These are phyloP conservation scores for Coemansia sp. DNA, from an alignment of 192 early-diverging fungal species.

Conservation along the genomic window DNA sequence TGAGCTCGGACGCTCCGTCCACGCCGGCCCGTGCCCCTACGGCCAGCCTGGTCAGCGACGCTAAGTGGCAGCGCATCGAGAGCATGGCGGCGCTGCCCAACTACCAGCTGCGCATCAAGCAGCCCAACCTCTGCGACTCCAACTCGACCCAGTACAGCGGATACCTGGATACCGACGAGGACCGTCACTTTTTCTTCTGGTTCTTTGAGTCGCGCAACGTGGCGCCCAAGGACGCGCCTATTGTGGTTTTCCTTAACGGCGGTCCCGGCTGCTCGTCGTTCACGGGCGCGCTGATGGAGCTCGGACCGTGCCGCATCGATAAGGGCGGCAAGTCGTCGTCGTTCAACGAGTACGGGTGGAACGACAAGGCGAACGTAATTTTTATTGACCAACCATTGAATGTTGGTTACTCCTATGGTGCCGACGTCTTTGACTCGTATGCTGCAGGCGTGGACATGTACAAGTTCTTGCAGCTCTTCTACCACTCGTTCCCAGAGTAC, in stretches of 20 bases:
- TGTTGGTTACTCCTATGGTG: slow-evolving; percentile 88
- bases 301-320: slow-evolving; percentile 84
- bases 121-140: slow-evolving; percentile 80
- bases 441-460: slow-evolving; percentile 86
- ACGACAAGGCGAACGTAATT: slow-evolving; percentile 82
- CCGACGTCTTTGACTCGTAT: slow-evolving; percentile 65
- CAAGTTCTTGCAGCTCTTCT: slow-evolving; percentile 91
- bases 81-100: slow-evolving; percentile 57
- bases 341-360: slow-evolving; percentile 82
- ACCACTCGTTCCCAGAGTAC: slow-evolving; percentile 83
- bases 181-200: slow-evolving; percentile 91
- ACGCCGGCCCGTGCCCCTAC: not conserved
- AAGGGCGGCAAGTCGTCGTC: slow-evolving; percentile 66
- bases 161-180: slow-evolving; percentile 66
- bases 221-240: slow-evolving; percentile 64
- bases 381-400: slow-evolving; percentile 89
- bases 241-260: slow-evolving; percentile 77
- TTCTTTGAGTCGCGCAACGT: slow-evolving; percentile 92
- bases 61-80: slow-evolving; percentile 1
- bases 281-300: slow-evolving; percentile 79
- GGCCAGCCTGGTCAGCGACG: slow-evolving; percentile 15
- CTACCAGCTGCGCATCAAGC: slow-evolving; percentile 71
- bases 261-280: slow-evolving; percentile 83
- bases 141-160: slow-evolving; percentile 88
- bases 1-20: not conserved